Percentiles rank a stretch among this genome's conserved stretches.
Evolutionary conservation across 1,284 basidiomycete species (phyloP).

Genomic region (Leccinum laetum): DNA sequence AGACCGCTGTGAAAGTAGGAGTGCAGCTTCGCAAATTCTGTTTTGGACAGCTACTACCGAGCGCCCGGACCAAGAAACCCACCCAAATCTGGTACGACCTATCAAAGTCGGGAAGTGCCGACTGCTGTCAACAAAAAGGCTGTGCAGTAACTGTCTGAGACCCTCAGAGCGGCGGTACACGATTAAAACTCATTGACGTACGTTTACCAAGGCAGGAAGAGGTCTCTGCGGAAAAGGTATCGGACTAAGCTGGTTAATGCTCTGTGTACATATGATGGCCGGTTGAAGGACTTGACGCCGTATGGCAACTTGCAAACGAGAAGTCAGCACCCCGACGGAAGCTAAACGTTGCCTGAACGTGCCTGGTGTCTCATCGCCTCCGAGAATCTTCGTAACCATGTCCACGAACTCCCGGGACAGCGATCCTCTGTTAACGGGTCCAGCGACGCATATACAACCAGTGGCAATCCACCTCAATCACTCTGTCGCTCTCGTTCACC

Average conservation of each 20-base stretch:
- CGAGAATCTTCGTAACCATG: constrained; percentile 46
- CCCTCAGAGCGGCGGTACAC: not conserved
- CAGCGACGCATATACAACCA: not conserved
- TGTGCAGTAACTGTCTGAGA: too few species aligned
- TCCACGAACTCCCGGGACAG: constrained; percentile 46
- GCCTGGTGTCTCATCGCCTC: constrained; percentile 47
- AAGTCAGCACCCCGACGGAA: constrained; percentile 4
- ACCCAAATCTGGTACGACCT: not conserved
- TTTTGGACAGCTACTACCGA: not conserved
- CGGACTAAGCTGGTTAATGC: constrained; percentile 64
- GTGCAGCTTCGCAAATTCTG: not conserved
- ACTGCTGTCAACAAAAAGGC: not conserved
- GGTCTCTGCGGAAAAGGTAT: constrained; percentile 60
- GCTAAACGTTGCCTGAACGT: constrained; percentile 11
- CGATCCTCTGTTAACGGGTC: constrained; percentile 2
- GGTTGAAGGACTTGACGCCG: constrained; percentile 59
- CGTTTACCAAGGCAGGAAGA: constrained; percentile 53
- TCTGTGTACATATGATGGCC: constrained; percentile 54
- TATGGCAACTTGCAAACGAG: constrained; percentile 37
- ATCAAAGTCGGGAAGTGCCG: not conserved
- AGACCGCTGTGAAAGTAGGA: not conserved
- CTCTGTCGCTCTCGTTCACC: constrained; percentile 54
- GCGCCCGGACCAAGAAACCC: not conserved
- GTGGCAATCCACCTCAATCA: constrained; percentile 48
- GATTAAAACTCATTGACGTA: constrained; percentile 25